Conservation (phyloP, 1,284 basidiomycete species). For the Trametes pubescens region DNA sequence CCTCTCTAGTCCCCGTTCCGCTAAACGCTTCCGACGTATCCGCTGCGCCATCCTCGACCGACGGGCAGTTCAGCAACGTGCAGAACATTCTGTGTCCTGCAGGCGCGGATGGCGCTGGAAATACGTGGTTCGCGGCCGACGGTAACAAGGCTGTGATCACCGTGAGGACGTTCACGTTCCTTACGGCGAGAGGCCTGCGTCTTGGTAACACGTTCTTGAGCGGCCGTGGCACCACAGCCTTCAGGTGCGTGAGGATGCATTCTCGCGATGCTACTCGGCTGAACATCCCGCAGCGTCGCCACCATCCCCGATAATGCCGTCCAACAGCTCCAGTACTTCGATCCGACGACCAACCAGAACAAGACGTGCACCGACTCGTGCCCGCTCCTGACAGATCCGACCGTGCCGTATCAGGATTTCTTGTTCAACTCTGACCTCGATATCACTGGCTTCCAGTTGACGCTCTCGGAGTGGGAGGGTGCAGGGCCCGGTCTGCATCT, state of each 20-base stretch:
- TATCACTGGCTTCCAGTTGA: slow-evolving; percentile 87
- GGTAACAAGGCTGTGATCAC: slow-evolving; percentile 77
- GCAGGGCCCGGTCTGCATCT: slow-evolving; percentile 85
- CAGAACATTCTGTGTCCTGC: slow-evolving; percentile 85
- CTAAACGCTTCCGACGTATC: slow-evolving; percentile 71
- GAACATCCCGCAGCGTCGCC: slow-evolving; percentile 64
- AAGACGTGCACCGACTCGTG: slow-evolving; percentile 76
- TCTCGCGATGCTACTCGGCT: slow-evolving; percentile 10
- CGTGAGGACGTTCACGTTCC: slow-evolving; percentile 75
- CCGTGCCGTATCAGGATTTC: slow-evolving; percentile 89
- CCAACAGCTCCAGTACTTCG: slow-evolving; percentile 79
- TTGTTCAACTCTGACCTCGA: slow-evolving; percentile 70
- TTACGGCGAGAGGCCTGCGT: slow-evolving; percentile 82
- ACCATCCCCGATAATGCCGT: slow-evolving; percentile 90
- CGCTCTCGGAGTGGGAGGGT: slow-evolving; percentile 81
- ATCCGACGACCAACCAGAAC: slow-evolving; percentile 78
- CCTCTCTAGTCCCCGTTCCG: slow-evolving; percentile 89
- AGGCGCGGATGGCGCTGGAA: slow-evolving; percentile 79
- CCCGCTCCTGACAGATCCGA: slow-evolving; percentile 77
- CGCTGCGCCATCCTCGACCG: slow-evolving; percentile 74
- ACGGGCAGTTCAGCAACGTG: slow-evolving; percentile 74
- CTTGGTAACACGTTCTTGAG: slow-evolving; percentile 90
- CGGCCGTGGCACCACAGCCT: slow-evolving; percentile 83
- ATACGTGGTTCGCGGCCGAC: slow-evolving; percentile 87
- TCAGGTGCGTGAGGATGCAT: slow-evolving; percentile 68